These are phyloP conservation scores for Aspergillus mulundensis DNA, from an alignment of 495 filamentous ascomycete genomes.

Conservation along the genomic window DNA sequence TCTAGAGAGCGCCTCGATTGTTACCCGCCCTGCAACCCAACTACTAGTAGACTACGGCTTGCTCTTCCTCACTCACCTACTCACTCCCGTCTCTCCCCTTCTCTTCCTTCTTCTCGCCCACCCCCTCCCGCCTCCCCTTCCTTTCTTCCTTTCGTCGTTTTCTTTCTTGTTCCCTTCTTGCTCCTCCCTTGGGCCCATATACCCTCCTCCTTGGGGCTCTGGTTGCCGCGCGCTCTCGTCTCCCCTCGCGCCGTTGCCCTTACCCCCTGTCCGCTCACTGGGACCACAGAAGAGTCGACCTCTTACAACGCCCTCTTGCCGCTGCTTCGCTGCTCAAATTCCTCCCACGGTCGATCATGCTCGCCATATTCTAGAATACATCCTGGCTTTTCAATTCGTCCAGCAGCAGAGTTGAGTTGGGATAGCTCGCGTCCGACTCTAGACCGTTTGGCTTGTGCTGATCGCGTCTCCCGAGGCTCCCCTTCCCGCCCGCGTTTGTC, in stretches of 20 bases:
- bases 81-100: not conserved
- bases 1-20: not conserved
- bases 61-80: not conserved
- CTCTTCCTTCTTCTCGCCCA: not conserved
- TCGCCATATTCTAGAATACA: slow-evolving; percentile 13
- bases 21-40: slow-evolving; percentile 1
- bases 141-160: slow-evolving; percentile 3
- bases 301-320: slow-evolving; percentile 13
- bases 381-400: slow-evolving; percentile 21
- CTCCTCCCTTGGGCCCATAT: slow-evolving; percentile 19
- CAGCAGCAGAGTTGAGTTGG: slow-evolving; percentile 20
- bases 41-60: not conserved
- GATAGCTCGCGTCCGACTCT: not conserved
- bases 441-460: slow-evolving; percentile 16
- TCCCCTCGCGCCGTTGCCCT: slow-evolving; percentile 17
- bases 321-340: slow-evolving; percentile 7
- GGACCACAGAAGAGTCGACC: slow-evolving; percentile 15
- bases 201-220: slow-evolving; percentile 14
- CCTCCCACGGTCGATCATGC: slow-evolving; percentile 21
- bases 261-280: slow-evolving; percentile 19
- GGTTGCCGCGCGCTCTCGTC: slow-evolving; percentile 14
- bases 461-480: slow-evolving; percentile 22
- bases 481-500: slow-evolving; percentile 20
- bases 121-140: not conserved
- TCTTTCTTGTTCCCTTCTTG: slow-evolving; percentile 11